Conservation (phyloP, 352 stramenopile genomes). For the Vaucheria bursata region DNA sequence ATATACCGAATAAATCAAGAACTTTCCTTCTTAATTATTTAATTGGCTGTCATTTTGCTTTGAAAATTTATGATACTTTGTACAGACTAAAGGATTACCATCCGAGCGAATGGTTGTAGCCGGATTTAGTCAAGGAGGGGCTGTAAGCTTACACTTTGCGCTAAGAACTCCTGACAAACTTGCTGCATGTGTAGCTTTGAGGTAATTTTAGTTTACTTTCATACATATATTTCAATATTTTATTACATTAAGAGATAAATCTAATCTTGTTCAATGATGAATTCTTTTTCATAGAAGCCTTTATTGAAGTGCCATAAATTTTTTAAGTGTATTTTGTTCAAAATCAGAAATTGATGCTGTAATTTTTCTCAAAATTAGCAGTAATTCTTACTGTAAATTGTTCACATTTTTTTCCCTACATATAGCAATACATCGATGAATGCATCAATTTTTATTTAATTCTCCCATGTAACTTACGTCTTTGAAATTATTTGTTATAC, state of each 20-base stretch:
- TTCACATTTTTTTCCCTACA: not conserved
- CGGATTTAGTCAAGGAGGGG: slow-evolving; percentile 65
- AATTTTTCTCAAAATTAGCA: too few species aligned
- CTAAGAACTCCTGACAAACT: slow-evolving; percentile 34
- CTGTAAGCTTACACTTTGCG: slow-evolving; percentile 52
- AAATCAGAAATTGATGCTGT: too few species aligned
- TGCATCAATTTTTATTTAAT: too few species aligned
- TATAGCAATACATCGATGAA: too few species aligned
- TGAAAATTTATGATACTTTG: too few species aligned
- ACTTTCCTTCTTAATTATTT: too few species aligned
- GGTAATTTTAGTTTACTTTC: not conserved
- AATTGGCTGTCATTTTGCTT: too few species aligned
- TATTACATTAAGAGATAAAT: not conserved
- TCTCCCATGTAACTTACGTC: too few species aligned
- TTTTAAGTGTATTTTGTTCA: too few species aligned
- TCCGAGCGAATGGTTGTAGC: slow-evolving; percentile 60
- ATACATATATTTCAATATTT: not conserved
- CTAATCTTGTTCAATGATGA: not conserved
- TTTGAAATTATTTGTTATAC: too few species aligned
- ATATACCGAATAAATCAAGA: too few species aligned
- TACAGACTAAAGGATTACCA: slow-evolving; percentile 53
- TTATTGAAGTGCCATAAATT: too few species aligned
- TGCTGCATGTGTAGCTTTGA: slow-evolving; percentile 10
- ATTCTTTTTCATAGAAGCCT: not conserved
- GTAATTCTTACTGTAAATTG: not conserved